phyloP scores from a whole-genome alignment of 176 grass and related monocot species.

The Carex cristatella region DNA sequence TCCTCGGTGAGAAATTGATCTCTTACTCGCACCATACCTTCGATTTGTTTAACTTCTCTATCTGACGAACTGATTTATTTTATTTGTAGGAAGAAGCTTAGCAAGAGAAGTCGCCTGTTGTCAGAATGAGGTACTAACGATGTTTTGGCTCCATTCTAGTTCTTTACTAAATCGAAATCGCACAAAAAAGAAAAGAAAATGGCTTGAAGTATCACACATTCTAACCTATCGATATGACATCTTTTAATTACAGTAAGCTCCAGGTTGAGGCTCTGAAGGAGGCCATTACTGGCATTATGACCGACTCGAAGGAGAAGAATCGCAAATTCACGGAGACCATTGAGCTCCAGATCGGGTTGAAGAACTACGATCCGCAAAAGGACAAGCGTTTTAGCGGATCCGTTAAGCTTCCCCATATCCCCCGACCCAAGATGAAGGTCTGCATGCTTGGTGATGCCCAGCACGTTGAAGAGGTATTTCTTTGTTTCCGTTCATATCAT shows the following conservation, averaged over 20 bases:
- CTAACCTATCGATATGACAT: neutral
- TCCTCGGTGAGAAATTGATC: neutral
- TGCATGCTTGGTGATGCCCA: slow-evolving; percentile 87
- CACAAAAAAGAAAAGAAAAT: too few species aligned
- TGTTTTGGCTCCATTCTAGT: neutral
- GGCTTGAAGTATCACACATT: neutral
- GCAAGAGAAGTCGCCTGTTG: neutral
- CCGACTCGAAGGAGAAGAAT: slow-evolving; percentile 48
- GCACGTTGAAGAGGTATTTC: slow-evolving; percentile 58
- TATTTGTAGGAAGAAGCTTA: slow-evolving; percentile 5
- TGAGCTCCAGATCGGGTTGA: slow-evolving; percentile 77
- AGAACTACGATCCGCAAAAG: slow-evolving; percentile 81
- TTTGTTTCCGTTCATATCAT: neutral
- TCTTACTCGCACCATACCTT: neutral
- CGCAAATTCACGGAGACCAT: slow-evolving; percentile 69
- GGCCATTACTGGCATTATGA: slow-evolving; percentile 39
- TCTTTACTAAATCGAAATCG: neutral
- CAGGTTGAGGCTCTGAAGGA: slow-evolving; percentile 46
- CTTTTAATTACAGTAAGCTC: slow-evolving; percentile 50
- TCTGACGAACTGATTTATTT: neutral
- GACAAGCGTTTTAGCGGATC: slow-evolving; percentile 81
- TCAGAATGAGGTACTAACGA: neutral
- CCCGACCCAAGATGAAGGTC: slow-evolving; percentile 71
- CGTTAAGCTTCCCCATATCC: slow-evolving; percentile 70
- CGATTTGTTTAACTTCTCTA: neutral